phyloP scores from a whole-genome alignment of 768 basidiomycete genomes.

The Tricholoma sp. region DNA sequence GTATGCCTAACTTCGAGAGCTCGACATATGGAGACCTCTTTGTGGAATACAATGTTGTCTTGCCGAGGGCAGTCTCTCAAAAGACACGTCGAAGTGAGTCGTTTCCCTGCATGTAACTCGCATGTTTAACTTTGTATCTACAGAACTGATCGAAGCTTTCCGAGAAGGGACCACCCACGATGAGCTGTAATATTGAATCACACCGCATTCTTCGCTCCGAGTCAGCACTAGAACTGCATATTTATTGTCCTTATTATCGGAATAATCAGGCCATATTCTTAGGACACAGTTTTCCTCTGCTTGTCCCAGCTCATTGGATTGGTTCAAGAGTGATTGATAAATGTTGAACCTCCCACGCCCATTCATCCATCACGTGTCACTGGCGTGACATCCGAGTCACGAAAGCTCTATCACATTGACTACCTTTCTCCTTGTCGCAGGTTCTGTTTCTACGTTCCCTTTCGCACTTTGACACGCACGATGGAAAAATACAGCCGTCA shows the following conservation, averaged over 20 bases:
- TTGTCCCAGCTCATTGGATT: too few relatives aligned
- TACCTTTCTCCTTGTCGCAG: too few relatives aligned
- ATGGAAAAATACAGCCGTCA: too few relatives aligned
- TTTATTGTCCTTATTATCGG: constrained; percentile 5
- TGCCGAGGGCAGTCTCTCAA: constrained; percentile 69
- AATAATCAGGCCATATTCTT: background rate
- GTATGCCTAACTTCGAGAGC: constrained; percentile 73
- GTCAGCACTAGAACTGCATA: background rate
- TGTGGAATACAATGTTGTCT: constrained; percentile 89
- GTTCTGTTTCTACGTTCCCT: too few relatives aligned
- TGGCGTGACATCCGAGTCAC: too few relatives aligned
- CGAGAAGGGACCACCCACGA: constrained; percentile 16
- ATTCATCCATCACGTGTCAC: too few relatives aligned
- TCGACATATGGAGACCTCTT: constrained; percentile 76
- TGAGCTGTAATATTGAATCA: constrained; percentile 16
- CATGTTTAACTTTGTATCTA: constrained; percentile 2
- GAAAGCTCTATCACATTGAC: too few relatives aligned
- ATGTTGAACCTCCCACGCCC: too few relatives aligned
- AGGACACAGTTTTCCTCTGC: background rate
- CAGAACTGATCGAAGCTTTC: constrained; percentile 23
- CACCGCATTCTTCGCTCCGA: background rate
- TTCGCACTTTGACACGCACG: too few relatives aligned
- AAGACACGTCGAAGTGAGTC: constrained; percentile 73
- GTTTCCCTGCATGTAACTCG: constrained; percentile 1
- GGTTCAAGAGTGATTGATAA: too few relatives aligned